Conservation (phyloP, 441 rosid species). For the Adansonia grandidieri region DNA sequence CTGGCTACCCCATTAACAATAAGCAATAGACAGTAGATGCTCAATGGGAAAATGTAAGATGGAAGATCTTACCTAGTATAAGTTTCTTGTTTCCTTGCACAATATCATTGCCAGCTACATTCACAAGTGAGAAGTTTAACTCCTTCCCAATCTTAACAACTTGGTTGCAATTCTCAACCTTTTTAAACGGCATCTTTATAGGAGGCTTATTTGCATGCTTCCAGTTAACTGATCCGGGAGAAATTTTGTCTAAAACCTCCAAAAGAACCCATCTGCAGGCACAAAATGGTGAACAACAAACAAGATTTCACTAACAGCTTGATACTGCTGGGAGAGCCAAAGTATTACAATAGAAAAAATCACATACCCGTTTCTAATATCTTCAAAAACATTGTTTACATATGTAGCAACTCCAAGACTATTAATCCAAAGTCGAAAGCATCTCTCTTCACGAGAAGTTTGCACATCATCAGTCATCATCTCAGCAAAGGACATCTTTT, state of each 20-base stretch:
- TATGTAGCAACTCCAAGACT: constrained; percentile 84
- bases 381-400: constrained; percentile 89
- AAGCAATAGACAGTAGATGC: too few relatives aligned
- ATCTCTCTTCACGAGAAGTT: constrained; percentile 97
- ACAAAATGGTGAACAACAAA: background rate
- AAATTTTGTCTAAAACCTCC: constrained; percentile 87
- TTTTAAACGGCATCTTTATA: constrained; percentile 91
- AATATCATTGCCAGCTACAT: constrained; percentile 95
- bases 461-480: constrained; percentile 94
- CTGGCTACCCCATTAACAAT: too few relatives aligned
- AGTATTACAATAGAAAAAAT: too few relatives aligned
- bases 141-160: constrained; percentile 78
- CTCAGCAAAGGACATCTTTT: constrained; percentile 79
- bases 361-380: constrained; percentile 25
- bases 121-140: constrained; percentile 79
- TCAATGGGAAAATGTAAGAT: background rate
- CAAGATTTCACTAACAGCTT: too few relatives aligned
- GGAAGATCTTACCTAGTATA: constrained; percentile 57
- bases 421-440: constrained; percentile 98
- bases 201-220: constrained; percentile 90
- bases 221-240: constrained; percentile 86
- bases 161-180: constrained; percentile 97
- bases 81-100: constrained; percentile 97
- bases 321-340: too few relatives aligned
- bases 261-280: constrained; percentile 84